These are phyloP conservation scores for Backusella morwellensis DNA, from an alignment of 192 early-diverging fungal species.

Conservation along the genomic window DNA sequence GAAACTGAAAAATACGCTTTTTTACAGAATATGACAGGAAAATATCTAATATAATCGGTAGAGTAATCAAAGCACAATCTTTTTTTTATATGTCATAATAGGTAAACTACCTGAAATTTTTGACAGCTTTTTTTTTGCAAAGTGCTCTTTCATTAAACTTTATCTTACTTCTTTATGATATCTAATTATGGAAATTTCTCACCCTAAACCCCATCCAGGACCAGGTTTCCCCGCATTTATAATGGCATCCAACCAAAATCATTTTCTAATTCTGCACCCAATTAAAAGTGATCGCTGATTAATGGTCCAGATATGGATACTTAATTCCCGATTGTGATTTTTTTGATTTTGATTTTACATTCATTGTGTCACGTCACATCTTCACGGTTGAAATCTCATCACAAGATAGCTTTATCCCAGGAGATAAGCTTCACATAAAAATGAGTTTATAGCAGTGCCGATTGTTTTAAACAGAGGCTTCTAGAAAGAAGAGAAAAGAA, in stretches of 20 bases:
- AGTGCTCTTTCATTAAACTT: neutral
- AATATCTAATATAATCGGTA: neutral
- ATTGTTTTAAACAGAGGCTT: neutral
- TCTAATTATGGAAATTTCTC: neutral
- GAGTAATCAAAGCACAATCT: neutral
- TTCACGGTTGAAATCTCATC: neutral
- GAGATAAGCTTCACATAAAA: neutral
- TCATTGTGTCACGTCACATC: neutral
- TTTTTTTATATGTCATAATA: neutral
- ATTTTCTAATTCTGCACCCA: neutral
- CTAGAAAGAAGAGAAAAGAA: too few relatives aligned
- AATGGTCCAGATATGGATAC: neutral
- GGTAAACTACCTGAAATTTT: neutral
- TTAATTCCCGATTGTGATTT: neutral
- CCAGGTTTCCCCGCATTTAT: neutral
- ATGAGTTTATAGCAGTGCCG: neutral
- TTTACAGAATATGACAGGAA: neutral
- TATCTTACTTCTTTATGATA: neutral
- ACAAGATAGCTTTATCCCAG: neutral
- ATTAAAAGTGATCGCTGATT: neutral
- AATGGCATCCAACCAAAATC: neutral
- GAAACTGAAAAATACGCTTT: neutral
- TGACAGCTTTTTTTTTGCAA: neutral
- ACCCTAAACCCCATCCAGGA: neutral
- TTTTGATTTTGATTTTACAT: neutral